Evolutionary conservation across 2,329 filamentous ascomycete species (phyloP).

Genomic region (Fusarium nisikadoi): DNA sequence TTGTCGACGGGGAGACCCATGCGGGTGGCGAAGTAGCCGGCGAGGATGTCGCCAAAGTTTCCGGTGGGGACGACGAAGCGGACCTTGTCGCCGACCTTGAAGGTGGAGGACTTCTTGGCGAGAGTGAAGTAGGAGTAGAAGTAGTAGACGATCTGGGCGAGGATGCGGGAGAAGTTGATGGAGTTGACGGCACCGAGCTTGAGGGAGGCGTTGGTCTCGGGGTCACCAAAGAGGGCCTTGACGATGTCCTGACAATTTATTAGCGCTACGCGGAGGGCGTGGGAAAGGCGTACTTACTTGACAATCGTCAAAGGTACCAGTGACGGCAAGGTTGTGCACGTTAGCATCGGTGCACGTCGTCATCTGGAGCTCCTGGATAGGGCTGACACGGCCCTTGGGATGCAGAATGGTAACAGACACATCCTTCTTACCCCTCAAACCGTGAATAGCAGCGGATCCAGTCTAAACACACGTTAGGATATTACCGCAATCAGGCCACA

Average conservation of each 20-base stretch:
- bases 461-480: conserved; percentile 57
- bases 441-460: conserved; percentile 95
- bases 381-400: conserved; percentile 89
- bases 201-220: conserved; percentile 81
- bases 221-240: conserved; percentile 90
- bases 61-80: conserved; percentile 93
- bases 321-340: conserved; percentile 90
- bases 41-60: conserved; percentile 93
- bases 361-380: conserved; percentile 97
- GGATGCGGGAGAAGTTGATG: conserved; percentile 95
- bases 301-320: conserved; percentile 95
- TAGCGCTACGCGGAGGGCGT: background rate
- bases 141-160: conserved; percentile 98
- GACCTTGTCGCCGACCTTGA: conserved; percentile 74
- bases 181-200: conserved; percentile 95
- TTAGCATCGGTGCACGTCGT: conserved; percentile 91
- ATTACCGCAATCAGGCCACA: background rate
- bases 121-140: conserved; percentile 94
- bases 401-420: conserved; percentile 95
- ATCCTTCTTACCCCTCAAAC: conserved; percentile 94
- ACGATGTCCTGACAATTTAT: conserved; percentile 66
- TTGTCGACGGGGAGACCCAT: conserved; percentile 92
- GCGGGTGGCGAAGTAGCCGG: conserved; percentile 89
- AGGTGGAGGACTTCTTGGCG: conserved; percentile 66
- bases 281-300: conserved; percentile 63